These are phyloP conservation scores for Sphaerobolus stellatus DNA, from an alignment of 1,284 basidiomycete genomes.

Conservation along the genomic window DNA sequence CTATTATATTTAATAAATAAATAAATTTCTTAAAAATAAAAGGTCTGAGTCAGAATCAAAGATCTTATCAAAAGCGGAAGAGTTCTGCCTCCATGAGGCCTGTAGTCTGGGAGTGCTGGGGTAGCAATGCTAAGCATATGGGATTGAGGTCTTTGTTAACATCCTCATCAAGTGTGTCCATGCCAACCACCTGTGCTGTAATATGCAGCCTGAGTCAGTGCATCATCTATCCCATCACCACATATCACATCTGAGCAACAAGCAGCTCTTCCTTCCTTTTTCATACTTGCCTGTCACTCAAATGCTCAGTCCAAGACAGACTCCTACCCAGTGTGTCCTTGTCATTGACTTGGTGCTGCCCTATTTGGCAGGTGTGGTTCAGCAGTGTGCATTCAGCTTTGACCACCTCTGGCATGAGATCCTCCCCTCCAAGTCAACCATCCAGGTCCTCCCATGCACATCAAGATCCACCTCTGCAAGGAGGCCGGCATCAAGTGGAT, in stretches of 20 bases:
- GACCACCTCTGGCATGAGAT: constrained; percentile 6
- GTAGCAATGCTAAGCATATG: too few relatives aligned
- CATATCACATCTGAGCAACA: too few relatives aligned
- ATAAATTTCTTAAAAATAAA: too few relatives aligned
- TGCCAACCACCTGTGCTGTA: background rate
- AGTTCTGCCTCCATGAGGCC: too few relatives aligned
- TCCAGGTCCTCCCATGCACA: background rate
- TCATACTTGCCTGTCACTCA: background rate
- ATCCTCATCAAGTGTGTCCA: constrained; percentile 7
- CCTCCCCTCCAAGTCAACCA: constrained; percentile 4
- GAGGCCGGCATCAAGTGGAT: constrained; percentile 9
- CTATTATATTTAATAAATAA: too few relatives aligned
- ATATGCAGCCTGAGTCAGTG: constrained; percentile 2
- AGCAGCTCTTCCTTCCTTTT: background rate
- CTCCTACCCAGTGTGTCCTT: background rate
- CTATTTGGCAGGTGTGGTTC: background rate
- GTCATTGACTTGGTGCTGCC: background rate
- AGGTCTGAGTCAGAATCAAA: too few relatives aligned
- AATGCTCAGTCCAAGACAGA: background rate
- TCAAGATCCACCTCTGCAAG: constrained; percentile 8
- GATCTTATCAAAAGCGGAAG: too few relatives aligned
- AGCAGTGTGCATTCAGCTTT: background rate
- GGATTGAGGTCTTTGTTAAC: constrained; percentile 7
- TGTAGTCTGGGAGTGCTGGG: too few relatives aligned
- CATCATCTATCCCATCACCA: too few relatives aligned